These are phyloP conservation scores for Termitomyces heimii DNA, from an alignment of 768 basidiomycete species.

Conservation along the genomic window DNA sequence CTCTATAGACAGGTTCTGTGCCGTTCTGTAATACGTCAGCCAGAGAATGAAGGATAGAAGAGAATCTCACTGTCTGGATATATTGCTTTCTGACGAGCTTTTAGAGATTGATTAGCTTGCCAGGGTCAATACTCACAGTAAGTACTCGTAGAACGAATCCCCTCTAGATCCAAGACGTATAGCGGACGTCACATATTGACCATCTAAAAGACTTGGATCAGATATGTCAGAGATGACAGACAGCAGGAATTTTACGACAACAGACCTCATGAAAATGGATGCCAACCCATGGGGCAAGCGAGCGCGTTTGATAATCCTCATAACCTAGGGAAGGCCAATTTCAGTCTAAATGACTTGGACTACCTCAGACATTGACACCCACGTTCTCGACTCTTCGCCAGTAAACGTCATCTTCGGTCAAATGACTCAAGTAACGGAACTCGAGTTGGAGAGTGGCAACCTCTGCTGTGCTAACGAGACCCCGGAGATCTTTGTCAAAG, in stretches of 20 bases:
- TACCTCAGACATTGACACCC: conserved; percentile 1
- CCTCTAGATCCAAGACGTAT: conserved; percentile 89
- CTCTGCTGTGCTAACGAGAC: conserved; percentile 76
- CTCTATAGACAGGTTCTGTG: conserved; percentile 71
- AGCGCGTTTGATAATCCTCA: conserved; percentile 62
- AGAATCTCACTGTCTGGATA: conserved; percentile 60
- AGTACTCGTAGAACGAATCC: conserved; percentile 92
- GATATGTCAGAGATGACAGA: background rate
- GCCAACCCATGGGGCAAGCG: conserved; percentile 68
- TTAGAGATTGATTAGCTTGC: background rate
- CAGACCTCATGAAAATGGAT: conserved; percentile 79
- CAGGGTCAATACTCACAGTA: conserved; percentile 45
- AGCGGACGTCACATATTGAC: conserved; percentile 50
- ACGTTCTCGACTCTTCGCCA: conserved; percentile 81
- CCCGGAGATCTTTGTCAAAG: conserved; percentile 50
- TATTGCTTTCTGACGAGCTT: conserved; percentile 58
- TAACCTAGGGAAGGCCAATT: conserved; percentile 30
- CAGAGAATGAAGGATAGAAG: background rate
- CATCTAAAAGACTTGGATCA: conserved; percentile 27
- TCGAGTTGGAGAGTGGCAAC: conserved; percentile 88
- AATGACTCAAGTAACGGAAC: conserved; percentile 76
- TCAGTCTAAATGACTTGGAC: background rate
- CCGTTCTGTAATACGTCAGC: conserved; percentile 40
- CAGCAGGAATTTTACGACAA: background rate
- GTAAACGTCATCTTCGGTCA: conserved; percentile 74